phyloP scores from a whole-genome alignment of 2,329 filamentous ascomycete genomes.

The Biscogniauxia mediterranea region DNA sequence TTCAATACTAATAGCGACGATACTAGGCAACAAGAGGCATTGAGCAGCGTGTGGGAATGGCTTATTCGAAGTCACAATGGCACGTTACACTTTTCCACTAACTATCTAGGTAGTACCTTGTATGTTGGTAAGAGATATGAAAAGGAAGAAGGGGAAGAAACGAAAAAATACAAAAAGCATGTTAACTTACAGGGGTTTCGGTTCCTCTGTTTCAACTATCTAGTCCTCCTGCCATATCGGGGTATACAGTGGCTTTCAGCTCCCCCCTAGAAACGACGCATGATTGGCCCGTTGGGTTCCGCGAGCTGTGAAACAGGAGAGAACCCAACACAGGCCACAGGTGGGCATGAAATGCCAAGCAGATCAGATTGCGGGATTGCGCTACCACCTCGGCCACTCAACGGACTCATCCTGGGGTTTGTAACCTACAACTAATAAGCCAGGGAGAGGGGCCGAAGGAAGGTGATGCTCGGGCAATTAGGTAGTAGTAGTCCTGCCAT shows the following conservation, averaged over 20 bases:
- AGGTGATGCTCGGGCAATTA: slow-evolving; percentile 6
- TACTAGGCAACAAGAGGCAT: no score
- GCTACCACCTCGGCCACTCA: slow-evolving; percentile 28
- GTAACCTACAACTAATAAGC: slow-evolving; percentile 8
- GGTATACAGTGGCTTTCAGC: slow-evolving; percentile 17
- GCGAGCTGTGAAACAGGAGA: slow-evolving; percentile 20
- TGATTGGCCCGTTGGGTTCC: slow-evolving; percentile 21
- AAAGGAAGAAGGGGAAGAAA: background rate
- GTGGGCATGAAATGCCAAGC: slow-evolving; percentile 9
- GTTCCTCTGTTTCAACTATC: slow-evolving; percentile 30
- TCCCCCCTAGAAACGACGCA: background rate
- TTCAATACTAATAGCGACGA: background rate
- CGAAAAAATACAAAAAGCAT: background rate
- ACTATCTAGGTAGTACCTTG: no score
- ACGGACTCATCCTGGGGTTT: slow-evolving; percentile 5
- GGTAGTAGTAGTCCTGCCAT: background rate
- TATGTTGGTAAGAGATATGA: no score
- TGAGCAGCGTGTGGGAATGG: no score
- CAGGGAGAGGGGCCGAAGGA: background rate
- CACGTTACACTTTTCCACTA: background rate
- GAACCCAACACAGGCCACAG: slow-evolving; percentile 12
- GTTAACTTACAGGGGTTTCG: background rate
- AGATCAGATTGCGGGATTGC: slow-evolving; percentile 9
- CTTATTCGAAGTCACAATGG: background rate
- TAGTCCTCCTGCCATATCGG: slow-evolving; percentile 27